phyloP scores from a whole-genome alignment of 441 rosid species.

The Erodium texanum region DNA sequence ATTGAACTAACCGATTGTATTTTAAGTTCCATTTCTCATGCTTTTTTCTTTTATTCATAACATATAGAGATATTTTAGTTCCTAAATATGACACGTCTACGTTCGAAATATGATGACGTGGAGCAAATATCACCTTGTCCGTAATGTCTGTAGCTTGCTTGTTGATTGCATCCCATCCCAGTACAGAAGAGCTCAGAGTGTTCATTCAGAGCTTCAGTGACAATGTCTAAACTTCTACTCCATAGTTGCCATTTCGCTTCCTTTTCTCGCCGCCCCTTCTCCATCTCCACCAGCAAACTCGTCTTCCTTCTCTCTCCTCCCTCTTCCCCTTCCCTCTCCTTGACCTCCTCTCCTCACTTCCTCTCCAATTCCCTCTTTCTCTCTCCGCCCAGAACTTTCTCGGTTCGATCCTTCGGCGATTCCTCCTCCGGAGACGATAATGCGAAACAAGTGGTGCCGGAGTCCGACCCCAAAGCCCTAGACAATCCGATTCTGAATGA shows the following conservation, averaged over 20 bases:
- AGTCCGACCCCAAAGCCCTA: background rate
- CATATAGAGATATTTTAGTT: background rate
- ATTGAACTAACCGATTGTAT: too few species aligned
- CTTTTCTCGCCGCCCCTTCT: slow-evolving; percentile 18
- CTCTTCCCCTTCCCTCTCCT: slow-evolving; percentile 2
- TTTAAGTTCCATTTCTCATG: too few species aligned
- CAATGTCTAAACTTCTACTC: slow-evolving; percentile 1
- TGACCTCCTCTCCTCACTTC: slow-evolving; percentile 8
- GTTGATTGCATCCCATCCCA: background rate
- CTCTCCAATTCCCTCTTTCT: slow-evolving; percentile 7
- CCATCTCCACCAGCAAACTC: slow-evolving; percentile 4
- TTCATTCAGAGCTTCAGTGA: background rate
- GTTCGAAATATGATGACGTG: background rate
- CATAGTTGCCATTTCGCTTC: background rate
- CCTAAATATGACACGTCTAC: background rate
- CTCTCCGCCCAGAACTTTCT: slow-evolving; percentile 19
- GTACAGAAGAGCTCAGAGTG: background rate
- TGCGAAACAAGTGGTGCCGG: slow-evolving; percentile 7
- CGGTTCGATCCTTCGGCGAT: slow-evolving; percentile 54
- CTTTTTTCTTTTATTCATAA: too few species aligned
- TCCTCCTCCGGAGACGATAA: slow-evolving; percentile 35
- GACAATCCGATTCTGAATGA: slow-evolving; percentile 13
- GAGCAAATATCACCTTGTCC: background rate
- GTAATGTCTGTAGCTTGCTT: background rate
- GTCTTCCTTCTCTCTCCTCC: slow-evolving; percentile 6